Percentiles rank a stretch among this genome's conserved stretches.
These are phyloP conservation scores for Circinella minor DNA, from an alignment of 371 early-diverging fungal genomes.

Conservation along the genomic window DNA sequence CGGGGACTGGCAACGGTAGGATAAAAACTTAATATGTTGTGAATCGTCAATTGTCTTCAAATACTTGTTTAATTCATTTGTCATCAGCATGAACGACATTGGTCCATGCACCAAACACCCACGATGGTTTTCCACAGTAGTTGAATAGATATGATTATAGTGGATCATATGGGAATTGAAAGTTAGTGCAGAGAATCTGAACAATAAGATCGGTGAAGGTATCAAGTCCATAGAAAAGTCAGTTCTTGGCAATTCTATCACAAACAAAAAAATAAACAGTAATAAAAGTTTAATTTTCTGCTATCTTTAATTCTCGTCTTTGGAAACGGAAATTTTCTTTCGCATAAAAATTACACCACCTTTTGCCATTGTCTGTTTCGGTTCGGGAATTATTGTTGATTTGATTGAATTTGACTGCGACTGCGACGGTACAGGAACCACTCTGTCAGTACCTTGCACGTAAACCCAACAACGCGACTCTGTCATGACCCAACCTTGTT, in stretches of 20 bases:
- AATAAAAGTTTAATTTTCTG: not conserved
- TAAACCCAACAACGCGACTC: conserved; percentile 77
- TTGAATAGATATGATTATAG: conserved; percentile 76
- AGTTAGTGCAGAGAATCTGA: conserved; percentile 84
- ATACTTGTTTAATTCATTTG: conserved; percentile 51
- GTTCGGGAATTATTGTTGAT: not conserved
- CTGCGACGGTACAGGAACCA: too few species aligned
- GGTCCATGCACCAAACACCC: conserved; percentile 83
- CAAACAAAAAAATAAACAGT: not conserved
- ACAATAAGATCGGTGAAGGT: conserved; percentile 72
- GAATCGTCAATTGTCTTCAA: not conserved
- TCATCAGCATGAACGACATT: conserved; percentile 71
- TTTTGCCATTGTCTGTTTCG: not conserved
- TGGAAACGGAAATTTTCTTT: not conserved
- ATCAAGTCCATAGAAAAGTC: conserved; percentile 58
- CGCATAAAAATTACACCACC: not conserved
- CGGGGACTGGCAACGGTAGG: conserved; percentile 73
- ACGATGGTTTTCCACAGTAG: conserved; percentile 71
- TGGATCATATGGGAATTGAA: conserved; percentile 87
- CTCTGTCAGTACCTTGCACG: conserved; percentile 31
- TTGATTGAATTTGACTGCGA: too few species aligned
- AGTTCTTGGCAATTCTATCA: conserved; percentile 27
- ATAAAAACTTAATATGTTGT: conserved; percentile 51
- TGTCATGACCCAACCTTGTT: conserved; percentile 60
- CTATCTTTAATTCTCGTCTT: too few species aligned